A percentile compares a stretch with the other conserved stretches of the same genome.
Conservation (phyloP, 768 basidiomycete species). For the Collybia sordida region DNA sequence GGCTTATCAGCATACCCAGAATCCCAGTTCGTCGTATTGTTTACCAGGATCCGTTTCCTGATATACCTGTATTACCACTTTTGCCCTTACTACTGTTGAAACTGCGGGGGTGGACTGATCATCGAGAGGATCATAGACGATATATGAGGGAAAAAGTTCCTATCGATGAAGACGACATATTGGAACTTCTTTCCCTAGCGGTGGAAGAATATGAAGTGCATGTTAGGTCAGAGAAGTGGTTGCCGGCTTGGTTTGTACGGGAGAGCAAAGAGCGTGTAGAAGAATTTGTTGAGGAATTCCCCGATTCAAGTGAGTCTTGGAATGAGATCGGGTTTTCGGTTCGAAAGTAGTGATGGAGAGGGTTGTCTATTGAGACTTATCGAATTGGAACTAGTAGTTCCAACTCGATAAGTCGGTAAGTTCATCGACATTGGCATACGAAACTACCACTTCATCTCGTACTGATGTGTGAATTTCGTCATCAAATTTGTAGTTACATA, state of each 20-base stretch:
- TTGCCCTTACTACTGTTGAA: constrained; percentile 39
- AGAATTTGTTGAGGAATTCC: constrained; percentile 16
- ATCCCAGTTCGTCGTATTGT: too few species aligned
- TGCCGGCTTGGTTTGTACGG: constrained; percentile 26
- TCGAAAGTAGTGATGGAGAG: too few species aligned
- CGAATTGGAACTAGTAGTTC: too few species aligned
- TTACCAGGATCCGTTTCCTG: too few species aligned
- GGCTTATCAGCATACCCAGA: constrained; percentile 33
- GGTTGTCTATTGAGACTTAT: too few species aligned
- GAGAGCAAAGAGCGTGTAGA: constrained; percentile 23
- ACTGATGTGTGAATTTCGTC: too few species aligned
- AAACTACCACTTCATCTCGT: too few species aligned
- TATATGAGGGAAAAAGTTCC: constrained; percentile 36
- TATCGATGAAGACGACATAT: constrained; percentile 41
- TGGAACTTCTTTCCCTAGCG: constrained; percentile 37
- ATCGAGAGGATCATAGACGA: constrained; percentile 25
- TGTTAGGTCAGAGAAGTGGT: constrained; percentile 23
- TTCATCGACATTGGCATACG: too few species aligned
- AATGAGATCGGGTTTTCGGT: constrained; percentile 8
- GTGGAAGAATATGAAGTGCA: constrained; percentile 20
- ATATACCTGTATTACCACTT: constrained; percentile 39
- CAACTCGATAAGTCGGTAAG: too few species aligned
- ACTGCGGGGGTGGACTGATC: constrained; percentile 42
- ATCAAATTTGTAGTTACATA: too few species aligned
- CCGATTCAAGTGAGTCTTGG: constrained; percentile 4